These are phyloP conservation scores for Gossypium arboreum DNA, from an alignment of 345 rosid genomes.

Conservation along the genomic window DNA sequence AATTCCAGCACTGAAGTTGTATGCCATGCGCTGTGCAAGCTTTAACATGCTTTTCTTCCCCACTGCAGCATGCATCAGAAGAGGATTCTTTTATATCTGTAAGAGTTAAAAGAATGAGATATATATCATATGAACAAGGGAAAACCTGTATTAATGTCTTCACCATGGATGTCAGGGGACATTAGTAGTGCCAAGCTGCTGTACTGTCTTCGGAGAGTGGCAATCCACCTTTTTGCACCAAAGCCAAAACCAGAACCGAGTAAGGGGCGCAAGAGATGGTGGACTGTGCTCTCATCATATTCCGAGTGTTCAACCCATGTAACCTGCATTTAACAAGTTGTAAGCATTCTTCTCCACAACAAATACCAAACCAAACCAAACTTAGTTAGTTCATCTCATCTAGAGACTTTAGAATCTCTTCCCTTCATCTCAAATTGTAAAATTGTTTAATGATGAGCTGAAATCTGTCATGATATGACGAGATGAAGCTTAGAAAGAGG, in stretches of 20 bases:
- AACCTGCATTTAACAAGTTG: conserved; percentile 23
- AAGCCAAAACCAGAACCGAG: conserved; percentile 58
- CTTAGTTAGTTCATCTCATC: background rate
- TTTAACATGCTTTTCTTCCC: conserved; percentile 59
- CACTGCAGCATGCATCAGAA: conserved; percentile 16
- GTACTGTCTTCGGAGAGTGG: conserved; percentile 65
- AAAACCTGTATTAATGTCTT: conserved; percentile 40
- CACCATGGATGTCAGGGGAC: conserved; percentile 44
- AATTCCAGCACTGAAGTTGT: conserved; percentile 56
- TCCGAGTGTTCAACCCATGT: conserved; percentile 53
- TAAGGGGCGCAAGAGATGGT: conserved; percentile 53
- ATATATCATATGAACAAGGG: background rate
- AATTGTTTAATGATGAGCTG: background rate
- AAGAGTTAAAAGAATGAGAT: background rate
- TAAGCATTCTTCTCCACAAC: background rate
- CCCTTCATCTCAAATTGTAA: background rate
- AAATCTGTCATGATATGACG: background rate
- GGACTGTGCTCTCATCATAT: conserved; percentile 53
- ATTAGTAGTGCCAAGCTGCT: conserved; percentile 52
- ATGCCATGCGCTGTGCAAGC: conserved; percentile 64
- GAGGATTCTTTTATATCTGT: background rate
- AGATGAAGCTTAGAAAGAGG: background rate
- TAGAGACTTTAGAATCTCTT: too few relatives aligned
- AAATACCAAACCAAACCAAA: background rate
- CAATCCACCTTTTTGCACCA: conserved; percentile 62